Evolutionary conservation across 495 filamentous ascomycete species (phyloP).

Genomic region (Aspergillus cristatus): DNA sequence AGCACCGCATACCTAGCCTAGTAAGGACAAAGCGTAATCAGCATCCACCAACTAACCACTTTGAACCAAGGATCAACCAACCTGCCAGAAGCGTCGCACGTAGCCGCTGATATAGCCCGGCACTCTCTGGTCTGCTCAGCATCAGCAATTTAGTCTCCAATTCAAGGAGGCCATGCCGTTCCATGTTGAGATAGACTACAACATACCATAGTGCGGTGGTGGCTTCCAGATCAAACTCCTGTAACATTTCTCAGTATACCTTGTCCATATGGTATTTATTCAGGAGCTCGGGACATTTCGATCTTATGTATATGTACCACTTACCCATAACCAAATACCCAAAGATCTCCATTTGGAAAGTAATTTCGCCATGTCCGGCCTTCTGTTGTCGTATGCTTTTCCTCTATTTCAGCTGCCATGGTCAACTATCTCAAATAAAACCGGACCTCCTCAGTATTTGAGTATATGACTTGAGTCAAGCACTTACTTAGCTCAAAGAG

Average conservation of each 20-base stretch:
- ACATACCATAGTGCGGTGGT: slow-evolving; percentile 85
- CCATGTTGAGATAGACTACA: background rate
- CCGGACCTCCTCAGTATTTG: background rate
- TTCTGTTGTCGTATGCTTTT: slow-evolving; percentile 18
- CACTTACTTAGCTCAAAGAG: too few relatives aligned
- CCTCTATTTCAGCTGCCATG: slow-evolving; percentile 18
- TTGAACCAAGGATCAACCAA: slow-evolving; percentile 26
- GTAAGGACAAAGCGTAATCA: slow-evolving; percentile 1
- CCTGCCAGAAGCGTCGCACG: slow-evolving; percentile 97
- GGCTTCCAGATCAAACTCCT: slow-evolving; percentile 99
- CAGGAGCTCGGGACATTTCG: too few relatives aligned
- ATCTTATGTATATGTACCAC: slow-evolving; percentile 14
- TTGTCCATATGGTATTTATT: background rate
- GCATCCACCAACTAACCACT: background rate
- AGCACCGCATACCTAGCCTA: slow-evolving; percentile 32
- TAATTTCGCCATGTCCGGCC: slow-evolving; percentile 35
- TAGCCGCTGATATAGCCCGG: slow-evolving; percentile 92
- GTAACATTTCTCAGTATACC: background rate
- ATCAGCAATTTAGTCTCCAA: background rate
- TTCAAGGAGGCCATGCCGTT: too few relatives aligned
- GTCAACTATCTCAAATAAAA: background rate
- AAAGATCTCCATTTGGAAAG: slow-evolving; percentile 54
- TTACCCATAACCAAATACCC: slow-evolving; percentile 90
- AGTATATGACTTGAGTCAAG: too few relatives aligned
- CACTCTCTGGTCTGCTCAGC: slow-evolving; percentile 58